A percentile compares a stretch with the other conserved stretches of the same genome.
phyloP scores from a whole-genome alignment of 176 grass and related monocot species.

The Phoenix dactylifera region DNA sequence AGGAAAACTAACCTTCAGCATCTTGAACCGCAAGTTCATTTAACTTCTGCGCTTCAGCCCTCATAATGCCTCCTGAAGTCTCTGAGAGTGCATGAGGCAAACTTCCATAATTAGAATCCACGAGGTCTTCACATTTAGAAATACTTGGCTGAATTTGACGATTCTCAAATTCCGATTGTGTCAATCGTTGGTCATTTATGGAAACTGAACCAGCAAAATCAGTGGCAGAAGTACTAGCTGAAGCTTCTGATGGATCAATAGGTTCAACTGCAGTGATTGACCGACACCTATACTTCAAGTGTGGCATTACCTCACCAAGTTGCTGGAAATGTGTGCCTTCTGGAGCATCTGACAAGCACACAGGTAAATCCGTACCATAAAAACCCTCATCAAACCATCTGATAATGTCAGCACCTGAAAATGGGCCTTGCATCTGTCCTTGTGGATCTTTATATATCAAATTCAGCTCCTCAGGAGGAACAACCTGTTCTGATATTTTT shows the following conservation, averaged over 20 bases:
- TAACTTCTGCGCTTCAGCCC: slow-evolving; percentile 10
- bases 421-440: slow-evolving; percentile 82
- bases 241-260: slow-evolving; percentile 30
- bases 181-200: slow-evolving; percentile 19
- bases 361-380: slow-evolving; percentile 79
- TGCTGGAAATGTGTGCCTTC: slow-evolving; percentile 62
- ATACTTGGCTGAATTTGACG: slow-evolving; percentile 22
- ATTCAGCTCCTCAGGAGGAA: slow-evolving; percentile 60
- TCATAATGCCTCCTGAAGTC: no score
- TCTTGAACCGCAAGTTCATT: slow-evolving; percentile 36
- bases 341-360: slow-evolving; percentile 56
- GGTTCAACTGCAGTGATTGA: slow-evolving; percentile 1
- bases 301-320: slow-evolving; percentile 73
- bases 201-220: slow-evolving; percentile 20
- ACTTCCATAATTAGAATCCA: slow-evolving; percentile 14
- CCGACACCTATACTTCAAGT: slow-evolving; percentile 44
- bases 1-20: slow-evolving; percentile 42
- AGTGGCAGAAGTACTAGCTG: slow-evolving; percentile 19
- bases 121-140: slow-evolving; percentile 22
- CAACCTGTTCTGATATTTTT: slow-evolving; percentile 25
- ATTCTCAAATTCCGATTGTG: slow-evolving; percentile 16
- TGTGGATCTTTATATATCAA: slow-evolving; percentile 91
- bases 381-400: slow-evolving; percentile 93
- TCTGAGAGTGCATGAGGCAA: slow-evolving; percentile 14
- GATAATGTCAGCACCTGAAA: slow-evolving; percentile 48